Conservation (phyloP, 2,329 filamentous ascomycete species). For the Diplodia sapinea region DNA sequence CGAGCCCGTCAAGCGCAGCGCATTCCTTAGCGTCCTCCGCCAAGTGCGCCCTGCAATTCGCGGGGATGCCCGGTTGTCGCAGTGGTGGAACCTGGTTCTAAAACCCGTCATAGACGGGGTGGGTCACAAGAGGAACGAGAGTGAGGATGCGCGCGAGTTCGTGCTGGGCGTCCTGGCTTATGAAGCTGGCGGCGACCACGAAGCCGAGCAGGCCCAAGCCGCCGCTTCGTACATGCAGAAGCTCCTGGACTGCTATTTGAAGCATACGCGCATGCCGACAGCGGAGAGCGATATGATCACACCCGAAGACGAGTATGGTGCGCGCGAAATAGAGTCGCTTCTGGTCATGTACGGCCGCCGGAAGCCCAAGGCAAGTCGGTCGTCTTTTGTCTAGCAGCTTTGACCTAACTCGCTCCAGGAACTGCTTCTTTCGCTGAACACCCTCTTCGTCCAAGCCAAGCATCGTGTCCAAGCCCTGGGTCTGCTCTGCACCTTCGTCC, state of each 20-base stretch:
- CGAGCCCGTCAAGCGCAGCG: conserved; percentile 62
- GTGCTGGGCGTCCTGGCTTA: conserved; percentile 68
- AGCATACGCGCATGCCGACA: conserved; percentile 47
- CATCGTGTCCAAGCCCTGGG: conserved; percentile 69
- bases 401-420: conserved; percentile 53
- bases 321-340: conserved; percentile 60
- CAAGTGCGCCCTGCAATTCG: conserved; percentile 68
- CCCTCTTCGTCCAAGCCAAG: conserved; percentile 67
- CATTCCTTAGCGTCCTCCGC: conserved; percentile 73
- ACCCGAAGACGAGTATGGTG: conserved; percentile 54
- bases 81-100: conserved; percentile 74
- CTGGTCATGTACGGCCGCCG: conserved; percentile 66
- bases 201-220: conserved; percentile 51
- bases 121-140: conserved; percentile 66
- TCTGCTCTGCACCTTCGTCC: conserved; percentile 74
- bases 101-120: conserved; percentile 63
- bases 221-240: conserved; percentile 63
- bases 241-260: conserved; percentile 53
- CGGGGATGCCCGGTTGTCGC: conserved; percentile 65
- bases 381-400: neutral
- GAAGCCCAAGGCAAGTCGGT: conserved; percentile 62
- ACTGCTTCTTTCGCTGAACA: conserved; percentile 69
- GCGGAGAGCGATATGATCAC: conserved; percentile 48
- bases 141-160: conserved; percentile 69
- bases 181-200: conserved; percentile 63